phyloP scores from a whole-genome alignment of 139 green algal species.

The Volvox africanus region DNA sequence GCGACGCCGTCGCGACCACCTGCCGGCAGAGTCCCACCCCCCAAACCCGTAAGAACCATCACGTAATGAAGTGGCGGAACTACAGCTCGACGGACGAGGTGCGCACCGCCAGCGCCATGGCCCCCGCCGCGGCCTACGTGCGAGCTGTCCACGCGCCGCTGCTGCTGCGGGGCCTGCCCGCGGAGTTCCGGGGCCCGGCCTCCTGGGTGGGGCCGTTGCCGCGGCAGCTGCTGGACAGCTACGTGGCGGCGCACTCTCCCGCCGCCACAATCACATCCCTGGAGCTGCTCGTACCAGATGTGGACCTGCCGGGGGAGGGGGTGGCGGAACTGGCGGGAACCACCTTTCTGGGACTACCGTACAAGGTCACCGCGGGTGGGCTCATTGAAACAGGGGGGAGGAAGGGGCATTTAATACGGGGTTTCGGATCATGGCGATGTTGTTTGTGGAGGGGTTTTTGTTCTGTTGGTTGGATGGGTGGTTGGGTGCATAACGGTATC shows the following conservation, averaged over 20 bases:
- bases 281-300: not conserved
- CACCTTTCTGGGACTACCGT: slow-evolving; percentile 35
- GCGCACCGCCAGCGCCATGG: slow-evolving; percentile 11
- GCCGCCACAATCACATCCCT: not conserved
- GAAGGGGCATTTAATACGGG: too few relatives aligned
- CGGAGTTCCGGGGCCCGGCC: slow-evolving; percentile 17
- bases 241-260: slow-evolving; percentile 20
- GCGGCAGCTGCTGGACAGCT: slow-evolving; percentile 46
- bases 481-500: too few relatives aligned
- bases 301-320: slow-evolving; percentile 30
- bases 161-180: slow-evolving; percentile 19
- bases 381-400: too few relatives aligned
- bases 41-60: slow-evolving; percentile 26
- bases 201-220: slow-evolving; percentile 46
- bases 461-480: too few relatives aligned
- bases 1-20: slow-evolving; percentile 36
- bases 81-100: not conserved
- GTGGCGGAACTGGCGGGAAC: not conserved
- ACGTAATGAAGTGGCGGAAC: slow-evolving; percentile 41
- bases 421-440: too few relatives aligned
- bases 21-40: slow-evolving; percentile 40
- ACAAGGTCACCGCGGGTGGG: slow-evolving; percentile 22
- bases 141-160: slow-evolving; percentile 29
- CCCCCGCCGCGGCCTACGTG: not conserved
- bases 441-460: too few relatives aligned